Conservation (phyloP, 441 rosid species). For the Hura crepitans region DNA sequence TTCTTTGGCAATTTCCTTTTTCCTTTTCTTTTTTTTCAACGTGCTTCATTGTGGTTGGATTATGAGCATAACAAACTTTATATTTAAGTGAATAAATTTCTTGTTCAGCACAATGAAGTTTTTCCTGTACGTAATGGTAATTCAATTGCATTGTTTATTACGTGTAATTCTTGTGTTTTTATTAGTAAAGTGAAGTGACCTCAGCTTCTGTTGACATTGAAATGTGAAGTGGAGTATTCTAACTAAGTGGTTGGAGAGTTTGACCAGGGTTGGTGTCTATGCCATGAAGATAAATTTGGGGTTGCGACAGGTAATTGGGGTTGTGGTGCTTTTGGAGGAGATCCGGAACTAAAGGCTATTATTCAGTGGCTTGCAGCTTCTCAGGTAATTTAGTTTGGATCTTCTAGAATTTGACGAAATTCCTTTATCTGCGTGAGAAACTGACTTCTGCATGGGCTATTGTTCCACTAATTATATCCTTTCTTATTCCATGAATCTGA, state of each 20-base stretch:
- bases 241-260: slow-evolving; percentile 23
- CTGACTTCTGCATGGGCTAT: too few relatives aligned
- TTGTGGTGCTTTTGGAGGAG: slow-evolving; percentile 97
- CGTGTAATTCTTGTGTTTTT: slow-evolving; percentile 18
- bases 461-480: too few relatives aligned
- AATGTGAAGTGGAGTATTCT: slow-evolving; percentile 28
- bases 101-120: neutral
- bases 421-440: neutral
- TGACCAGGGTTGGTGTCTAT: slow-evolving; percentile 21
- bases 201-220: slow-evolving; percentile 27
- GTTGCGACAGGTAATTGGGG: slow-evolving; percentile 96
- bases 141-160: slow-evolving; percentile 2
- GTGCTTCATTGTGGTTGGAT: neutral
- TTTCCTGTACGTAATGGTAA: neutral
- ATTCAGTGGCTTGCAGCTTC: slow-evolving; percentile 98
- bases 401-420: neutral
- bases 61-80: neutral
- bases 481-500: slow-evolving; percentile 1
- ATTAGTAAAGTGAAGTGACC: slow-evolving; percentile 38
- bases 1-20: neutral
- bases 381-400: slow-evolving; percentile 44
- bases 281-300: slow-evolving; percentile 46
- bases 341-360: slow-evolving; percentile 71
- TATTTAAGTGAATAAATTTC: neutral
- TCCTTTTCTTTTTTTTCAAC: neutral